Evolutionary conservation across 768 basidiomycete genomes (phyloP).

Genomic region (Gloeostereum incarnatum): DNA sequence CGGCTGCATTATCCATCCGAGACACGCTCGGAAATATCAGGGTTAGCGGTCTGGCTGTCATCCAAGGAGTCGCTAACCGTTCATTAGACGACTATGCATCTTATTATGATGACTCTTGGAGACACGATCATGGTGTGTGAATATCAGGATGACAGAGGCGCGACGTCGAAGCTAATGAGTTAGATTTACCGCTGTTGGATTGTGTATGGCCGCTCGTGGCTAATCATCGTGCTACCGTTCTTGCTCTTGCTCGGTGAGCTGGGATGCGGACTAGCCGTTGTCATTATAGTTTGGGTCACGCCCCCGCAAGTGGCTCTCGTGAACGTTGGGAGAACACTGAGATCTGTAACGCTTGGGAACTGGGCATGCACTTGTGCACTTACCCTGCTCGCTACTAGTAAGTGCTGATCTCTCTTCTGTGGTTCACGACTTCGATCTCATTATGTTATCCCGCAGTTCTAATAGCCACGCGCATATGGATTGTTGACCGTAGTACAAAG

Average conservation of each 20-base stretch:
- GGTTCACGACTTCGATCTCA: neutral
- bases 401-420: constrained; percentile 1
- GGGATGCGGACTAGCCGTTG: constrained; percentile 6
- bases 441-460: neutral
- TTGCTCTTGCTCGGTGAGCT: constrained; percentile 13
- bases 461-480: constrained; percentile 3
- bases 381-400: constrained; percentile 11
- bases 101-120: constrained; percentile 6
- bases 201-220: constrained; percentile 12
- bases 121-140: constrained; percentile 9
- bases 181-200: constrained; percentile 16
- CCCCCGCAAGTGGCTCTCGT: constrained; percentile 3
- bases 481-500: neutral
- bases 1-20: neutral
- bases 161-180: neutral
- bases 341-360: constrained; percentile 5
- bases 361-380: constrained; percentile 10
- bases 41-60: neutral
- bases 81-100: neutral
- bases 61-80: no score
- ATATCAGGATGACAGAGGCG: no score
- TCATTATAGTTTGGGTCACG: constrained; percentile 6
- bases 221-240: constrained; percentile 8
- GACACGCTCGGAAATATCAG: neutral
- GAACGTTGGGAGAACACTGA: constrained; percentile 4